Percentiles rank a stretch among this genome's conserved stretches.
Evolutionary conservation across 192 early-diverging fungal species (phyloP).

Genomic region (Spizellomyces punctatus): DNA sequence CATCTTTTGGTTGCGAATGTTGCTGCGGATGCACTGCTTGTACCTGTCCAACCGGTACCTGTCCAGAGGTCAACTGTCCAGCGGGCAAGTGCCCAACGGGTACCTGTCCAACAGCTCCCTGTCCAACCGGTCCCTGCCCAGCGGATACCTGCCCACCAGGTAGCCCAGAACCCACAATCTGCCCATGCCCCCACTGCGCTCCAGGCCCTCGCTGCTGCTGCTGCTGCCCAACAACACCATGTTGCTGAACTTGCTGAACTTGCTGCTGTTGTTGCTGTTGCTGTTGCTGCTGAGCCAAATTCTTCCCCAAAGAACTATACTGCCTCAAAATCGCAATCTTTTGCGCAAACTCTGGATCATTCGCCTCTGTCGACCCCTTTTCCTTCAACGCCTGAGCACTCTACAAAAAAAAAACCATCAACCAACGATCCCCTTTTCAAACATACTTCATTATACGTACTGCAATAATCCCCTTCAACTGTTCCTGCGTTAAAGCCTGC

Average conservation of each 20-base stretch:
- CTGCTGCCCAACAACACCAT: background rate
- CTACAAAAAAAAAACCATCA: conserved; percentile 9
- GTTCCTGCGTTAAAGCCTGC: conserved; percentile 3
- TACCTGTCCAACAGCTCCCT: background rate
- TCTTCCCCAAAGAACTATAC: conserved; percentile 29
- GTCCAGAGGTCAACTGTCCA: too few species aligned
- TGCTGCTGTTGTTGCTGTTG: background rate
- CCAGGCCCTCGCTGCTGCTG: background rate
- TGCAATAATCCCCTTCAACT: conserved; percentile 2
- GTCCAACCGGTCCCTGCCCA: background rate
- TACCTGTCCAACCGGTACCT: background rate
- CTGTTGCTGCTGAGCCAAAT: conserved; percentile 12
- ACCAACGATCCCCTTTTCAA: background rate
- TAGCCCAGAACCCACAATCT: background rate
- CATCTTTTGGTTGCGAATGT: background rate
- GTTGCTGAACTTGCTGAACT: background rate
- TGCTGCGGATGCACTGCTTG: background rate
- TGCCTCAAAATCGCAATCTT: conserved; percentile 63
- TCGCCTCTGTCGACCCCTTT: conserved; percentile 76
- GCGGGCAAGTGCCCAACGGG: too few species aligned
- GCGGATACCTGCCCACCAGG: background rate
- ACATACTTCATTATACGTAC: background rate
- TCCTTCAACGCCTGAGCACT: conserved; percentile 55
- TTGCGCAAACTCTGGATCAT: conserved; percentile 72
- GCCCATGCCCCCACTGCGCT: background rate